Evolutionary conservation across 805 yeast genomes (phyloP).

Genomic region (Lipomyces mesembrius): DNA sequence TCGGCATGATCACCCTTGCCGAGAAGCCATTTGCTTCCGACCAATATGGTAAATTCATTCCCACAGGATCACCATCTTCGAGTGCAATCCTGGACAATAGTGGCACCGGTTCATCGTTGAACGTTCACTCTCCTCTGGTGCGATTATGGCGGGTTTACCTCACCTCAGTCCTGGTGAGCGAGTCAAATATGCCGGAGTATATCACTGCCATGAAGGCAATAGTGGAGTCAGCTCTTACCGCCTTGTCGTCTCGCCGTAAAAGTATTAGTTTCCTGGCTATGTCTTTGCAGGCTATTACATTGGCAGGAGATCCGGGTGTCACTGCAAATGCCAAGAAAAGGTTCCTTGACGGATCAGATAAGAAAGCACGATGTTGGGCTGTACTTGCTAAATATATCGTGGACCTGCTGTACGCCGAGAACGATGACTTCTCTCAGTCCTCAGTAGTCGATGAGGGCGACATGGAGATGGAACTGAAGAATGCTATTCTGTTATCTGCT

Average conservation of each 20-base stretch:
- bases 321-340: not conserved
- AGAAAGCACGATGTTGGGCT: slow-evolving; percentile 4
- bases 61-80: slow-evolving; percentile 19
- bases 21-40: slow-evolving; percentile 16
- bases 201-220: not conserved
- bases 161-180: not conserved
- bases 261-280: slow-evolving; percentile 5
- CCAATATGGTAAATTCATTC: slow-evolving; percentile 15
- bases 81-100: not conserved
- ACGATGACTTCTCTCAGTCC: not conserved
- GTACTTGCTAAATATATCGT: not conserved
- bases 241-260: slow-evolving; percentile 7
- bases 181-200: not conserved
- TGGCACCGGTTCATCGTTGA: not conserved
- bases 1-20: slow-evolving; percentile 16
- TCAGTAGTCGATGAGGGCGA: not conserved
- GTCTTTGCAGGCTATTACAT: not conserved
- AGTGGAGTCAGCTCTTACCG: not conserved
- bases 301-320: not conserved
- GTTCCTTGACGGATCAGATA: not conserved
- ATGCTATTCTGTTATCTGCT: not conserved
- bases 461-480: not conserved
- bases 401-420: not conserved
- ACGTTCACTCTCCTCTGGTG: slow-evolving; percentile 9
- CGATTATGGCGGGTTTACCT: slow-evolving; percentile 12